phyloP scores from a whole-genome alignment of 192 early-diverging fungal genomes.

The Entophlyctis luteolus region DNA sequence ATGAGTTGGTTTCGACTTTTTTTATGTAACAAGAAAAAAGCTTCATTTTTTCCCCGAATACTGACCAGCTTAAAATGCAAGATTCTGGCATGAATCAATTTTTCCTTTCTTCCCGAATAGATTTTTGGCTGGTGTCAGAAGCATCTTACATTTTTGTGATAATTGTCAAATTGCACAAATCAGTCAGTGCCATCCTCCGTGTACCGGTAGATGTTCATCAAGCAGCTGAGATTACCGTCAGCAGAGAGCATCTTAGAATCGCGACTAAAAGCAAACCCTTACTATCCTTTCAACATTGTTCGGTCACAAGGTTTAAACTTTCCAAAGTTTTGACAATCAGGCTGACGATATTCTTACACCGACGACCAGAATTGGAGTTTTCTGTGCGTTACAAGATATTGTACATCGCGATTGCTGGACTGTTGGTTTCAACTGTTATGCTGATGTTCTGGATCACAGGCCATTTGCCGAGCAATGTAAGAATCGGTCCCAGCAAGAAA shows the following conservation, averaged over 20 bases:
- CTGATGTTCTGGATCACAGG: constrained; percentile 23
- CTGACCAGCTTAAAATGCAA: no score
- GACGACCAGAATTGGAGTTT: constrained; percentile 20
- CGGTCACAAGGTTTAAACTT: constrained; percentile 9
- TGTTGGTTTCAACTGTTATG: constrained; percentile 14
- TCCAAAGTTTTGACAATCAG: neutral
- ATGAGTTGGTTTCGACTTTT: no score
- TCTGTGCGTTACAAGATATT: constrained; percentile 24
- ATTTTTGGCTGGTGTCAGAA: no score
- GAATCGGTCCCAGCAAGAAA: neutral
- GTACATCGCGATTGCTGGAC: constrained; percentile 20
- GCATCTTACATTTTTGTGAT: no score
- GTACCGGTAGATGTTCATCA: neutral
- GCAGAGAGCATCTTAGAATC: constrained; percentile 20
- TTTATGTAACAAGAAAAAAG: no score
- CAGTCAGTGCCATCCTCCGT: neutral
- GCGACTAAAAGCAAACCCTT: constrained; percentile 22
- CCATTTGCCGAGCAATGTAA: constrained; percentile 19
- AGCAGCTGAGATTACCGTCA: neutral
- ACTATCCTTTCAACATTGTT: constrained; percentile 24
- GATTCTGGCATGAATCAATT: no score
- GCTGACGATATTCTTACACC: neutral
- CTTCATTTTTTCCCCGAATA: neutral
- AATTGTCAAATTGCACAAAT: no score
- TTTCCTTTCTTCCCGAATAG: no score